phyloP scores from a whole-genome alignment of 2,329 filamentous ascomycete species.

The Diaporthe ilicicola region DNA sequence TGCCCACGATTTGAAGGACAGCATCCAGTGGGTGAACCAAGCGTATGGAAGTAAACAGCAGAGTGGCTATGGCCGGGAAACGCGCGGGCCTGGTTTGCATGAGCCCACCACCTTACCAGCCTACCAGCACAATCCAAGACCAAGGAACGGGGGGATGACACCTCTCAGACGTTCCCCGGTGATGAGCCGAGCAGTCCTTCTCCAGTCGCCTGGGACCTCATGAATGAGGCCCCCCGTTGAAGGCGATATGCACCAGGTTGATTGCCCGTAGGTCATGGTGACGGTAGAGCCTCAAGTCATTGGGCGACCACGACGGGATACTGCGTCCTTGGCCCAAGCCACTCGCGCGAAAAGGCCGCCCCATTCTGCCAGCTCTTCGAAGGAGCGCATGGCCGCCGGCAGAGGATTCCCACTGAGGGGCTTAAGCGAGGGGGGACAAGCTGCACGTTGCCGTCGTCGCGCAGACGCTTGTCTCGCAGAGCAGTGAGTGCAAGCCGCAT shows the following conservation, averaged over 20 bases:
- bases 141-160: not conserved
- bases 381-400: conserved; percentile 19
- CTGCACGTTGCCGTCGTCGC: conserved; percentile 19
- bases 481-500: not conserved
- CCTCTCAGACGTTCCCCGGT: not conserved
- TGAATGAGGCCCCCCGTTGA: not conserved
- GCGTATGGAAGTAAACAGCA: not conserved
- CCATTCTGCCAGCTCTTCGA: conserved; percentile 11
- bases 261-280: conserved; percentile 13
- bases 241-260: not conserved
- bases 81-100: conserved; percentile 1
- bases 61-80: not conserved
- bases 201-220: not conserved
- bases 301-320: conserved; percentile 11
- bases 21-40: not conserved
- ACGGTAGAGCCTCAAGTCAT: conserved; percentile 15
- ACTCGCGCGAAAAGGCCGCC: conserved; percentile 4
- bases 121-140: not conserved
- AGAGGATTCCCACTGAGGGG: conserved; percentile 11
- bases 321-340: conserved; percentile 17
- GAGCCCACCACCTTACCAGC: not conserved
- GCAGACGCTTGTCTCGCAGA: conserved; percentile 18
- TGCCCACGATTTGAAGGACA: not conserved
- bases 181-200: not conserved
- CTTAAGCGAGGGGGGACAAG: conserved; percentile 20